Base-by-base conservation (phyloP, 306 rosid species). In the Cicer bijugum region DNA sequence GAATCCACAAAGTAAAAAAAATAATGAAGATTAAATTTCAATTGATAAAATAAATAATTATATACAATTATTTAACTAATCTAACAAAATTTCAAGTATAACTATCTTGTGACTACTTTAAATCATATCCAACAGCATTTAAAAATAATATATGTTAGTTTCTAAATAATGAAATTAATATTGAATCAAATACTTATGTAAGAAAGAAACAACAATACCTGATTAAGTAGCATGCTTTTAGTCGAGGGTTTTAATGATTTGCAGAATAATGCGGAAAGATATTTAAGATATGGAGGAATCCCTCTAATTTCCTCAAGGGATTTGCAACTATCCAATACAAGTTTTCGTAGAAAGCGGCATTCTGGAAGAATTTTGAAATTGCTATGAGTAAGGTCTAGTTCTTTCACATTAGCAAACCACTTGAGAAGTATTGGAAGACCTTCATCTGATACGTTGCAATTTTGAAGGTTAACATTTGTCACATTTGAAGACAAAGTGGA, bases 291-390 rank as follows among this genome's bases (percentile, higher is more conserved):
- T 59, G 72, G 59, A 0, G 71, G 76, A 75, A 69, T 19, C 8
- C 43, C 77, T 68, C 14, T 19, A 59, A 75, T 69, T 60, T 80
- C 68, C 4, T 2, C 3, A 3, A 69, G 77, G n/a, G 0, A 2
- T 4, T 35, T 0, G 46, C 77, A 70, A 15, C 0, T 0, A 35
- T 17, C 9, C 8, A 81, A 5, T 4, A 0, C 0, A 33, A 81
- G 67, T 0, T 1, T 0, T 44, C 4, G 0, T 23, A 75, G n/a
- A 6, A 16, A 37, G 10, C 20, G 79, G 64, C 8, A 51, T 33
- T 7, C 5, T 1, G 75, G 69, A 6, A 69, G 35, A 40, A 59
- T 8, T 16, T 28, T 59, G 8, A 68, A 57, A 4, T 48, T 56
- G 9, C 4, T 57, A 0, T 5, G 0, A 1, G 2, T 0, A 9